Evolutionary conservation across 495 filamentous ascomycete species (phyloP).

Genomic region (Diplogelasinospora grovesii): DNA sequence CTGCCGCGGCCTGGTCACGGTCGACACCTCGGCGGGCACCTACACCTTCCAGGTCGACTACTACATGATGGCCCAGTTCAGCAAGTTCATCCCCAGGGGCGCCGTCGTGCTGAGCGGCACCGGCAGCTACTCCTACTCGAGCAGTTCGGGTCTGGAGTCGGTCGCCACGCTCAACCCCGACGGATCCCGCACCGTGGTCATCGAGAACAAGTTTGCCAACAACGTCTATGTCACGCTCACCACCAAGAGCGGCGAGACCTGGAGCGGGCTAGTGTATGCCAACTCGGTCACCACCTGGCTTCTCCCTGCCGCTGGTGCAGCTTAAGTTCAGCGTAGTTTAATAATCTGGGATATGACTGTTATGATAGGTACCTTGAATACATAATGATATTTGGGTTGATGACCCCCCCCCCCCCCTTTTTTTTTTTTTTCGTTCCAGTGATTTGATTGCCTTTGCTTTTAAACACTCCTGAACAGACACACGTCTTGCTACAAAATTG

Average conservation of each 20-base stretch:
- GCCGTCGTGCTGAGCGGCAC: conserved; percentile 39
- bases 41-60: conserved; percentile 45
- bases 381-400: too few relatives aligned
- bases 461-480: too few relatives aligned
- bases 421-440: too few relatives aligned
- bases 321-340: too few relatives aligned
- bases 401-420: too few relatives aligned
- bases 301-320: conserved; percentile 27
- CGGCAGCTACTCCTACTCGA: conserved; percentile 41
- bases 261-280: conserved; percentile 43
- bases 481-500: too few relatives aligned
- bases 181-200: conserved; percentile 44
- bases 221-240: conserved; percentile 41
- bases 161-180: conserved; percentile 47
- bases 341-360: too few relatives aligned
- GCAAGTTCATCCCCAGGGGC: conserved; percentile 49
- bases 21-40: conserved; percentile 30
- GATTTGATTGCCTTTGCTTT: too few relatives aligned
- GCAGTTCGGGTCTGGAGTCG: conserved; percentile 39
- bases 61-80: conserved; percentile 53
- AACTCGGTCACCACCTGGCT: conserved; percentile 50
- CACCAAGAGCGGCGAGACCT: conserved; percentile 39
- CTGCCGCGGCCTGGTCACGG: conserved; percentile 45
- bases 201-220: conserved; percentile 47
- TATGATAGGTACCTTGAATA: too few relatives aligned